Evolutionary conservation across 1,139 yeast species (phyloP).

Genomic region (Taphrina betulina): DNA sequence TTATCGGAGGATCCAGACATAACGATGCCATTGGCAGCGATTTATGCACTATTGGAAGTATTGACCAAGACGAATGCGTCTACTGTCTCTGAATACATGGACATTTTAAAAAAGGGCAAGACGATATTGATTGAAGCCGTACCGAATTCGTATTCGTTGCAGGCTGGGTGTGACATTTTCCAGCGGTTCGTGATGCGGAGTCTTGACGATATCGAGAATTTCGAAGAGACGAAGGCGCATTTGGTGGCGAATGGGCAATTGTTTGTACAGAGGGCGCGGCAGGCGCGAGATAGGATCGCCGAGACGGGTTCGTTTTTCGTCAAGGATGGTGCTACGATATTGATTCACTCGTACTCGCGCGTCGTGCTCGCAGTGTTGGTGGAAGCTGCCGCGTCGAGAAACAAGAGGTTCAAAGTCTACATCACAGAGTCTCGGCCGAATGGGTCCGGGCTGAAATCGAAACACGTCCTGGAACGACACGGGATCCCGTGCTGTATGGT

Average conservation of each 20-base stretch:
- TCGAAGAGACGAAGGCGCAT: constrained; percentile 91
- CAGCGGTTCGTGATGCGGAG: constrained; percentile 89
- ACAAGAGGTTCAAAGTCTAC: constrained; percentile 81
- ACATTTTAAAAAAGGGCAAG: constrained; percentile 72
- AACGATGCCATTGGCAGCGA: constrained; percentile 99
- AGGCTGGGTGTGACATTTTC: constrained; percentile 97
- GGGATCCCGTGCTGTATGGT: constrained; percentile 90
- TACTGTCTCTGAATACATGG: constrained; percentile 89
- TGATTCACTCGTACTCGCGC: constrained; percentile 90
- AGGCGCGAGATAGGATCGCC: constrained; percentile 83
- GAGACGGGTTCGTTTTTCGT: constrained; percentile 84
- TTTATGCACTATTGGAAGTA: constrained; percentile 85
- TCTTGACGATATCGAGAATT: constrained; percentile 77
- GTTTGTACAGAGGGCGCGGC: constrained; percentile 88
- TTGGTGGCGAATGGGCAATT: constrained; percentile 90
- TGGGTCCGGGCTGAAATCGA: constrained; percentile 75
- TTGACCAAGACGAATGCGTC: constrained; percentile 73
- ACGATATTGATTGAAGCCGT: constrained; percentile 71
- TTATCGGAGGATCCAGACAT: constrained; percentile 49
- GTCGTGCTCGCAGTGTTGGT: constrained; percentile 76
- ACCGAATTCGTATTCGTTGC: constrained; percentile 83
- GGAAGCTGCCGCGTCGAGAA: constrained; percentile 64
- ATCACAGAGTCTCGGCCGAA: constrained; percentile 93
- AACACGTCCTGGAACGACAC: constrained; percentile 61
- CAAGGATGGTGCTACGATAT: constrained; percentile 82